Evolutionary conservation across 192 early-diverging fungal species (phyloP).

Genomic region (Umbelopsis isabellina): DNA sequence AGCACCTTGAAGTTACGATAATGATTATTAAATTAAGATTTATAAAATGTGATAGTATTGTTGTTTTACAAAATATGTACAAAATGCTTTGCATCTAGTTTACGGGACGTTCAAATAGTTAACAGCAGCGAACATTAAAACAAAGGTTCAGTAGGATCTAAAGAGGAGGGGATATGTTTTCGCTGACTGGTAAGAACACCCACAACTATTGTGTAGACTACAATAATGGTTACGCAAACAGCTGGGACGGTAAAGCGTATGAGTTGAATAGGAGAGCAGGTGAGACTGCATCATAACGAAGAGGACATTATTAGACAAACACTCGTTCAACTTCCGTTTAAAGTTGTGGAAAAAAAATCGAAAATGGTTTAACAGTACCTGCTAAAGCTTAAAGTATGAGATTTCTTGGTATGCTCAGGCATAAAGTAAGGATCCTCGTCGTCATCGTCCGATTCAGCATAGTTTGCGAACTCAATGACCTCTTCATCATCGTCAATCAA

Average conservation of each 20-base stretch:
- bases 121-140: background rate
- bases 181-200: constrained; percentile 25
- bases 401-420: constrained; percentile 43
- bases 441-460: constrained; percentile 47
- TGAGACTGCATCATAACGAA: constrained; percentile 23
- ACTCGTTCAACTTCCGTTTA: no score
- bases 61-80: constrained; percentile 6
- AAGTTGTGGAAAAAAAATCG: no score
- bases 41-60: no score
- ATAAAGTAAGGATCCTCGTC: constrained; percentile 47
- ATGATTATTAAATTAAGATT: no score
- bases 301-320: background rate
- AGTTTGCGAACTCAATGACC: constrained; percentile 44
- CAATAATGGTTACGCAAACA: constrained; percentile 36
- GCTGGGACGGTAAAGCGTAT: constrained; percentile 38
- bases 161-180: background rate
- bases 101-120: background rate
- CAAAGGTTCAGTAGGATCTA: background rate
- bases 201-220: constrained; percentile 40
- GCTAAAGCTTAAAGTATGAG: constrained; percentile 36
- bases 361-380: background rate
- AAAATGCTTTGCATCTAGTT: no score
- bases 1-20: no score
- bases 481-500: constrained; percentile 32
- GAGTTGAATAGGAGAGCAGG: constrained; percentile 42